A percentile compares a stretch with the other conserved stretches of the same genome.
These are phyloP conservation scores for Maudiozyma barnettii DNA, from an alignment of 805 yeast genomes.

Conservation along the genomic window DNA sequence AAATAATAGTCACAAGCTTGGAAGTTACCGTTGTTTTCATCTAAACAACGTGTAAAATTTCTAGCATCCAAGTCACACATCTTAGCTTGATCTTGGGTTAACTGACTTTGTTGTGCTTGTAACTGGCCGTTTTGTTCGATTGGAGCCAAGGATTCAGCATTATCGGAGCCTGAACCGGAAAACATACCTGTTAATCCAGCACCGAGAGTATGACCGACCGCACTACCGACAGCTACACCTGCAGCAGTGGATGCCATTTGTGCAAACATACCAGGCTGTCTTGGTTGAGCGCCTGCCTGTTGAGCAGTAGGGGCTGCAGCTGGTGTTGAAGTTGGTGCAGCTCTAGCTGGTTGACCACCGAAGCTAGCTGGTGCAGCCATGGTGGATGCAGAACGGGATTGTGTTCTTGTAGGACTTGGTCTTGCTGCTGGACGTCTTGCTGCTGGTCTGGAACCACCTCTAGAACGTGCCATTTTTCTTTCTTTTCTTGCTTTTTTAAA, in stretches of 20 bases:
- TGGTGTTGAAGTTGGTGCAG: constrained; percentile 45
- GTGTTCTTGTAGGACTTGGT: constrained; percentile 27
- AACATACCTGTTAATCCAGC: constrained; percentile 87
- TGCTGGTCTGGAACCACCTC: constrained; percentile 35
- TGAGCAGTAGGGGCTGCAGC: constrained; percentile 19
- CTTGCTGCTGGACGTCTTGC: constrained; percentile 30
- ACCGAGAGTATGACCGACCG: constrained; percentile 94
- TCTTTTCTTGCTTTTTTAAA: neutral
- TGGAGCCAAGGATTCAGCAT: constrained; percentile 36
- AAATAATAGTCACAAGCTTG: constrained; percentile 94
- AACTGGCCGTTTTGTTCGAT: constrained; percentile 38
- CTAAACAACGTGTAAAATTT: constrained; percentile 89
- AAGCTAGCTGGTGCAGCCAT: constrained; percentile 57
- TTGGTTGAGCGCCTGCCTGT: constrained; percentile 34
- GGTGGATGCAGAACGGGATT: constrained; percentile 65
- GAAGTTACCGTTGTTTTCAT: constrained; percentile 90
- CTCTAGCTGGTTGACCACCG: constrained; percentile 69
- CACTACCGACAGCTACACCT: constrained; percentile 98
- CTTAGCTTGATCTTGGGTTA: constrained; percentile 36
- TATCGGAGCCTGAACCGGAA: constrained; percentile 48
- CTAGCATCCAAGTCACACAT: constrained; percentile 90
- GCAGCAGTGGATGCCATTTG: constrained; percentile 99
- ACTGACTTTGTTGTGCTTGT: constrained; percentile 11
- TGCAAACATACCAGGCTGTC: constrained; percentile 80
- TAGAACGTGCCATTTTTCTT: constrained; percentile 37